Conservation (phyloP, 148 eudicot species). For the Arbutus unedo region DNA sequence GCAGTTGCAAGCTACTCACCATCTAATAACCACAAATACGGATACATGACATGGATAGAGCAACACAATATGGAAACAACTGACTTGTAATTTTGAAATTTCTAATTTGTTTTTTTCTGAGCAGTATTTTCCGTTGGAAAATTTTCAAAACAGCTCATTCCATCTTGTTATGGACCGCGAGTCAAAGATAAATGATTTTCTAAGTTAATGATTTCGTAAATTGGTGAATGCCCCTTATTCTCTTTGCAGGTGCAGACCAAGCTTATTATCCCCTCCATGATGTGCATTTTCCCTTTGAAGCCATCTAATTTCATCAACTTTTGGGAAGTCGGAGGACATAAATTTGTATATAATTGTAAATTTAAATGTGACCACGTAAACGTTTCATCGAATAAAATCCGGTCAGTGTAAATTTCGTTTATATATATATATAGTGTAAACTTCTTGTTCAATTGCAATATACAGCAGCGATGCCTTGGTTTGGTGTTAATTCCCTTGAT, state of each 20-base stretch:
- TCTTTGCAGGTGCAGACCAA: not conserved
- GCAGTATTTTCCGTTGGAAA: not conserved
- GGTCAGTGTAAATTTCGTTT: not conserved
- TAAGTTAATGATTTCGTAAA: not conserved
- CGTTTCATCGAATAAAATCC: not conserved
- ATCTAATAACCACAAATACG: not conserved
- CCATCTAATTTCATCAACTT: not conserved
- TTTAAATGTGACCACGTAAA: not conserved
- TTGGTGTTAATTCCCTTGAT: not conserved
- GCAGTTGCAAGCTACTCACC: not conserved
- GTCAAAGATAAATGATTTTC: not conserved
- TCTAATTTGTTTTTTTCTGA: not conserved
- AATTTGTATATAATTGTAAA: not conserved
- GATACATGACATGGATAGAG: not conserved
- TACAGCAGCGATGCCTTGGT: not conserved
- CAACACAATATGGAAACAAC: not conserved
- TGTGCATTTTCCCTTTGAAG: not conserved
- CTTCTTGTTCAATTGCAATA: not conserved
- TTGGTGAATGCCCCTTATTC: not conserved
- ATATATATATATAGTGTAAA: not conserved
- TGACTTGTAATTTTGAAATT: not conserved
- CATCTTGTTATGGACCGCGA: no score
- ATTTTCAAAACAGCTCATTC: not conserved
- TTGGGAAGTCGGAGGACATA: not conserved
- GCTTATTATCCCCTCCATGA: not conserved